Evolutionary conservation across 306 rosid species (phyloP), one percentile per base, ranked within the genome.

Genomic region (Fragaria iinumae): DNA sequence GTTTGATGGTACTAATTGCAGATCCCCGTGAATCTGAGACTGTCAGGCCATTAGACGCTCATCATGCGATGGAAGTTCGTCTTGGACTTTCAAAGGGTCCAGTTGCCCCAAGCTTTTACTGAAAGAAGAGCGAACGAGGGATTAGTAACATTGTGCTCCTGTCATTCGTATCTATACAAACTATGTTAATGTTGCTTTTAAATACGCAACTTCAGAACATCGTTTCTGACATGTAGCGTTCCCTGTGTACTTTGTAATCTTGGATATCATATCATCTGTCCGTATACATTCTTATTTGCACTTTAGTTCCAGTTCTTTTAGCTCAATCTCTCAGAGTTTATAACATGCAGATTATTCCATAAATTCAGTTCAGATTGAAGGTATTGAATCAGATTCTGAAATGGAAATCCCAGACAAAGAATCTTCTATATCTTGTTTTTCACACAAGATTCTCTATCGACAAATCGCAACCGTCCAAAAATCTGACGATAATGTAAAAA

Each of bases 11-110:
- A 38, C 43, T 55, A 16, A 34, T 43, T 88, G 93, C 97, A 96
- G 98, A 92, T 38, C 97, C 97, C 4, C 85, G 88, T 9, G 99
- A 96, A 17, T 92, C 96, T 1, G 99, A 96, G 86, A 84, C 90
- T 16, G 25, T 82, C 65, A 88, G 87, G 83, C 98, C 97, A 21
- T 71, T 67, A 12, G 96, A 96, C 82, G 83, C 83, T 88, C 99
- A 95, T 83, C 98, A 96, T 76, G 98, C 97, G 53, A 81, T 96
- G 97, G 98, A 96, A 86, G 96, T 91, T 79, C 97, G 90, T 73
- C 87, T 90, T 49, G 98, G 98, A 36, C 84, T 96, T 23, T 92
- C 93, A 2, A 92, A 96, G 88, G 98, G 99, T 82, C 97, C 99
- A 1, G 86, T 88, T 59, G 79, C 83, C 84, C 97, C 97, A 75